These are phyloP conservation scores for Monosporascus sp. DNA, from an alignment of 2,329 filamentous ascomycete species.

Conservation along the genomic window DNA sequence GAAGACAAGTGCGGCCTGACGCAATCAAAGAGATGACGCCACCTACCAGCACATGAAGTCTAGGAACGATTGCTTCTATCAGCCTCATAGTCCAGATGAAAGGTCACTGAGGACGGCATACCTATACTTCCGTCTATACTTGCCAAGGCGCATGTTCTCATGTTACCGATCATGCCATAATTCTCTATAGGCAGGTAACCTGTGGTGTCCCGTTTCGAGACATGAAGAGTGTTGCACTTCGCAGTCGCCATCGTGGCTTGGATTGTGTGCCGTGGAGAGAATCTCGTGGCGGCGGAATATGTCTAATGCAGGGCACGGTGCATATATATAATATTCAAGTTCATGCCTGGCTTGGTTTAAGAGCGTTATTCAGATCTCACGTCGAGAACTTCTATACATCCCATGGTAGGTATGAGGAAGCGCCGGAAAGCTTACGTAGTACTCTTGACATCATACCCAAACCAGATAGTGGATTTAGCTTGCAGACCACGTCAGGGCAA, in stretches of 20 bases:
- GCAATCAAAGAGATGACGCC: background rate
- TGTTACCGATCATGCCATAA: slow-evolving; percentile 76
- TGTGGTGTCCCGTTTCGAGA: slow-evolving; percentile 19
- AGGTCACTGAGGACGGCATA: slow-evolving; percentile 5
- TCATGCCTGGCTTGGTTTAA: no score
- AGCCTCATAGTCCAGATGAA: background rate
- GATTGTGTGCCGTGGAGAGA: background rate
- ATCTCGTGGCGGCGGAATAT: no score
- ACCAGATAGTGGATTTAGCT: background rate
- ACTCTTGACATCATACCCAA: background rate
- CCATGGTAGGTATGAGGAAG: no score
- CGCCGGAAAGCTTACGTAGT: background rate
- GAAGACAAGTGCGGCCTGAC: background rate
- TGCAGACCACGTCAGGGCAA: background rate
- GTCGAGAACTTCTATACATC: no score
- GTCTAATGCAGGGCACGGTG: no score
- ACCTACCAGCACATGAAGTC: slow-evolving; percentile 73
- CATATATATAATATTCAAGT: no score
- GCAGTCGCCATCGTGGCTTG: slow-evolving; percentile 10
- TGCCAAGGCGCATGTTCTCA: slow-evolving; percentile 72
- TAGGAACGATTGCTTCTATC: slow-evolving; percentile 3
- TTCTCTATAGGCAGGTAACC: slow-evolving; percentile 64
- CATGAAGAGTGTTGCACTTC: slow-evolving; percentile 16
- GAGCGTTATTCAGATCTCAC: no score
- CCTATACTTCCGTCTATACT: slow-evolving; percentile 64